Base-by-base conservation (phyloP, 805 yeast species). In the Candida pseudofarinosa region DNA sequence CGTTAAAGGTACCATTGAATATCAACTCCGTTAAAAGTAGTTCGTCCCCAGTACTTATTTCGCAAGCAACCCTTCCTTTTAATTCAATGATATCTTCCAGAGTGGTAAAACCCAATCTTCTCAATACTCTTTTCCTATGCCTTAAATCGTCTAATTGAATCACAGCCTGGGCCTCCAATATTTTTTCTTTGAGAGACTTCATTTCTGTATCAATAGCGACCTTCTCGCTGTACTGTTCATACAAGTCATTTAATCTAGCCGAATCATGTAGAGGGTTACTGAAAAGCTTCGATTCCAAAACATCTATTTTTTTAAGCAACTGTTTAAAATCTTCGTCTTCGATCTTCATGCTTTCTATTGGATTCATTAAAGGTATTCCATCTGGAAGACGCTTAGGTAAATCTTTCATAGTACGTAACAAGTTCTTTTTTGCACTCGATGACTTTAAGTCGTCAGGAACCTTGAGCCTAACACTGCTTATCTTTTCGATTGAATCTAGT, bases 61-160 rank as follows among this genome's bases (percentile, higher is more conserved):
- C 97, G 65, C 98, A 91, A 0, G 97, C 97, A 43, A 93, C 98
- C 60, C 98, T 79, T 43, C 99, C 99, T 65, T 93, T 93, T 55
- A 93, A 74, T 62, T 93, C 97, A 49, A 93, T 95, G 47, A 93
- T 83, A 63, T 93, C 99, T 49, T 79, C 76, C 41, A 81, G 82
- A 2, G 95, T 83, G 33, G 90, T 83, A 68, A 93, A 93, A 0
- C 93, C 97, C 32, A 93, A 76, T 58, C 97, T 80, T 62, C 98
- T 81, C 53, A 93, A 71, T 1, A 95, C 98, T 55, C 98, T 77
- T 63, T 89, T 91, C 55, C 99, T 83, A 59, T 87, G 88, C 61
- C 86, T 88, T 58, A 93, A 74, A 62, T 93, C 98, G 59, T 93
- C 98, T 57, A 93, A 71, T 64, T 93, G 99, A 52, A 91, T 83